Evolutionary conservation across 1,139 yeast genomes (phyloP), one percentile per base, ranked within the genome.

Genomic region (Candida gigantensis): DNA sequence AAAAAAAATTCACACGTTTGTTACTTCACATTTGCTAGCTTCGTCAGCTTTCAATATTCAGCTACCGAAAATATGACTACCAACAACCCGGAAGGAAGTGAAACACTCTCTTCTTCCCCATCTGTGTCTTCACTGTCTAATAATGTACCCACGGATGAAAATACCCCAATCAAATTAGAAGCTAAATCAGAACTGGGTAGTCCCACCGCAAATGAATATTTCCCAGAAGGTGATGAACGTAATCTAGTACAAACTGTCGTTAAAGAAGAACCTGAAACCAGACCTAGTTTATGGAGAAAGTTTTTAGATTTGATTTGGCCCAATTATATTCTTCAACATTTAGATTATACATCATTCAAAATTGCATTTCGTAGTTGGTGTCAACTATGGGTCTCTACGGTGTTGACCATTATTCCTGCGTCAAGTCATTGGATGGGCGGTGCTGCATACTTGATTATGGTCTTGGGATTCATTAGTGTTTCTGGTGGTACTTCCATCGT

Each of bases 401-500:
- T 65, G 1, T 34, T 65, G 11, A 41, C 56, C 7, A 47, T 60
- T 3, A 52, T 62, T 1, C 66, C 65, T 2, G 36, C 39, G 8
- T 45, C 58, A 2, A 47, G 56, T 32, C 37, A 37, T 13, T 65
- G 68, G 68, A 24, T 65, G 1, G 69, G 69, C 4, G 37, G 40
- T 11, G 65, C 63, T 2, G 50, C 61, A 1, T 65, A 55, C 39
- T 47, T 65, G 37, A 35, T 58, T 20, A 63, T 54, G 25, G 53
- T 65, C 21, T 44, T 62, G 18, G 60, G 59, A 2, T 62, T 63
- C 32, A 52, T 64, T 27, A 45, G 40, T 3, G 50, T 51, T 11
- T 37, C 62, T 6, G 71, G 72, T 2, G 68, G 67, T 1, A 39
- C 46, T 3, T 56, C 58, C 39, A 39, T 63, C 7, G 47, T 52